These are phyloP conservation scores for Furcasterigmium sp. DNA, from an alignment of 2,329 filamentous ascomycete species.

Conservation along the genomic window DNA sequence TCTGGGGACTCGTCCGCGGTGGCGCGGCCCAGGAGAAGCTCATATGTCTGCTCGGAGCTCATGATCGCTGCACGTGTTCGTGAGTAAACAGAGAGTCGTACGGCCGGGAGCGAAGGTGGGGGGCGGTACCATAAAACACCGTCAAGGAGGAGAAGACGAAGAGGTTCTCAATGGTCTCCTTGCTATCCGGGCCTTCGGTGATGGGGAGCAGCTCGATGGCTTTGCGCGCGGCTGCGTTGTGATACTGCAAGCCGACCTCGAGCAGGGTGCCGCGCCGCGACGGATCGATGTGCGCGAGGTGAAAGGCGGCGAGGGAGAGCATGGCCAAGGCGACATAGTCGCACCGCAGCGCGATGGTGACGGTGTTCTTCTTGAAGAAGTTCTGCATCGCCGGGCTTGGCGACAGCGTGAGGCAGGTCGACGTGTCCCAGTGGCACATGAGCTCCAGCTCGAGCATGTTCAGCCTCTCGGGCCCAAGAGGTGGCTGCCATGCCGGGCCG, in stretches of 20 bases:
- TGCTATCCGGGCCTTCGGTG: neutral
- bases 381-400: constrained; percentile 1
- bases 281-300: neutral
- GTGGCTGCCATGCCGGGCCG: neutral
- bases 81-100: neutral
- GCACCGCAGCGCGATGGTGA: neutral
- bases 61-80: neutral
- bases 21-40: neutral
- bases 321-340: neutral
- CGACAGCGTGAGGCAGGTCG: neutral
- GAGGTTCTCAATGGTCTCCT: constrained; percentile 1
- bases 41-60: neutral
- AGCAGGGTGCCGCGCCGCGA: neutral
- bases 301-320: constrained; percentile 1
- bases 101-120: neutral
- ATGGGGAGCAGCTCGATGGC: neutral
- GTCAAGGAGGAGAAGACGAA: constrained; percentile 1
- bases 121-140: neutral
- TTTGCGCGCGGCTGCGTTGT: neutral
- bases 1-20: neutral
- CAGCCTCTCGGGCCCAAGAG: neutral
- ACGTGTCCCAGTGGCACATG: constrained; percentile 1
- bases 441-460: constrained; percentile 1
- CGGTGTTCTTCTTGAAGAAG: neutral
- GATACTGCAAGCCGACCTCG: neutral